Evolutionary conservation across 371 early-diverging fungal genomes (phyloP).

Genomic region (Lichtheimia ornata): DNA sequence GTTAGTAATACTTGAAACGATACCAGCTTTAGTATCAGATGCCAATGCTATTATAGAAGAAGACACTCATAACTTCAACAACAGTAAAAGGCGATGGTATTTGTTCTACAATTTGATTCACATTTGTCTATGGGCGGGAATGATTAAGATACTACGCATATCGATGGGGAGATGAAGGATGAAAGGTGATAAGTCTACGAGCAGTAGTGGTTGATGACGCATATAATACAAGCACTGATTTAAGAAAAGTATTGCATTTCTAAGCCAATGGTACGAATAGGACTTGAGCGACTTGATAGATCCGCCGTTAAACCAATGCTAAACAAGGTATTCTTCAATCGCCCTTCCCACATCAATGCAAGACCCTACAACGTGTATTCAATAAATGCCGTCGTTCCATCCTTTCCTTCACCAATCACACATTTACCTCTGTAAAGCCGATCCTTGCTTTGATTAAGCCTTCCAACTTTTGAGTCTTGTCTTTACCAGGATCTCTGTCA

Average conservation of each 20-base stretch:
- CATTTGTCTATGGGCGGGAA: background rate
- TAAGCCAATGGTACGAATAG: slow-evolving; percentile 62
- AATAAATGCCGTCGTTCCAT: background rate
- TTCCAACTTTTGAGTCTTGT: slow-evolving; percentile 40
- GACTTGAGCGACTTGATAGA: slow-evolving; percentile 36
- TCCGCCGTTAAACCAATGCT: slow-evolving; percentile 66
- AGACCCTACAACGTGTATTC: slow-evolving; percentile 37
- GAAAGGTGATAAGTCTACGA: too few relatives aligned
- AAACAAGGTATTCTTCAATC: slow-evolving; percentile 60
- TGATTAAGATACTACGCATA: background rate
- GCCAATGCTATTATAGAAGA: too few relatives aligned
- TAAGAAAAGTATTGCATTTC: slow-evolving; percentile 70
- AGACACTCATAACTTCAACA: too few relatives aligned
- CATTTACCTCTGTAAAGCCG: slow-evolving; percentile 43
- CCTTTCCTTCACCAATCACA: too few relatives aligned
- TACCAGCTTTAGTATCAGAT: too few relatives aligned
- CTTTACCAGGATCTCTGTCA: slow-evolving; percentile 17
- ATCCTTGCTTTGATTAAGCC: slow-evolving; percentile 66
- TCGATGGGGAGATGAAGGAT: background rate
- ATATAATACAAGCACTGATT: background rate
- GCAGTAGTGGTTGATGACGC: background rate
- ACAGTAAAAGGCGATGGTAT: too few relatives aligned
- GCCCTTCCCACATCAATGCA: slow-evolving; percentile 70
- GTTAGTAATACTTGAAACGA: too few relatives aligned
- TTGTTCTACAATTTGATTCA: too few relatives aligned